Evolutionary conservation across 805 yeast genomes (phyloP).

Genomic region (Kuraishia ogatae): DNA sequence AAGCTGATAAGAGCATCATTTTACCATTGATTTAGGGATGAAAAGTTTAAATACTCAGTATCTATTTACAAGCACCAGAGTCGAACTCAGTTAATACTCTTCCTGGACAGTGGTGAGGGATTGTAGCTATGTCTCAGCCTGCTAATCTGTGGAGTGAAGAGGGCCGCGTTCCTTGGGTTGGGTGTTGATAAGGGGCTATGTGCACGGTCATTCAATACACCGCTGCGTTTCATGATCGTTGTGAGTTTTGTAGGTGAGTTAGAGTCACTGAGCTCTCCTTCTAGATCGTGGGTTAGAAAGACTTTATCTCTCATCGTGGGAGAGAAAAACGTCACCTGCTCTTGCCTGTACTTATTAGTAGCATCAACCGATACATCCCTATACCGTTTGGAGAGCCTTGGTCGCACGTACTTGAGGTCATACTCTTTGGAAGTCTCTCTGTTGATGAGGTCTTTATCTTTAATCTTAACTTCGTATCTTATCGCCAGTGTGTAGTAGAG

Average conservation of each 20-base stretch:
- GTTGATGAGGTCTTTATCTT: slow-evolving; percentile 52
- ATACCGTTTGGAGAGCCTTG: slow-evolving; percentile 38
- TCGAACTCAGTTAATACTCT: neutral
- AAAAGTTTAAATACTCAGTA: neutral
- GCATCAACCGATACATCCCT: slow-evolving; percentile 60
- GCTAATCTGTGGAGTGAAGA: neutral
- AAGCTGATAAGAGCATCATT: neutral
- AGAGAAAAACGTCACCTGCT: slow-evolving; percentile 17
- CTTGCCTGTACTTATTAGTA: slow-evolving; percentile 19
- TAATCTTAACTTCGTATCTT: slow-evolving; percentile 36
- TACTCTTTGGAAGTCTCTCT: slow-evolving; percentile 58
- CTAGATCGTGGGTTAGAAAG: slow-evolving; percentile 41
- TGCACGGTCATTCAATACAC: neutral
- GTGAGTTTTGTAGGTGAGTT: slow-evolving; percentile 4
- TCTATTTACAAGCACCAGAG: neutral
- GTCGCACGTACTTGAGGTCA: slow-evolving; percentile 52
- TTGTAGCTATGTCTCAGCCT: neutral
- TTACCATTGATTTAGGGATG: no score
- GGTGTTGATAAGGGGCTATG: neutral
- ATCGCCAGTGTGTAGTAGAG: slow-evolving; percentile 27
- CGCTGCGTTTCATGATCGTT: neutral
- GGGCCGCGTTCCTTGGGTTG: neutral
- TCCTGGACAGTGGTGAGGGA: neutral
- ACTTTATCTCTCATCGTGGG: slow-evolving; percentile 24
- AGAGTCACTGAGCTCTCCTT: slow-evolving; percentile 5